Conservation (phyloP, 805 yeast species). For the Barnettozyma populi region DNA sequence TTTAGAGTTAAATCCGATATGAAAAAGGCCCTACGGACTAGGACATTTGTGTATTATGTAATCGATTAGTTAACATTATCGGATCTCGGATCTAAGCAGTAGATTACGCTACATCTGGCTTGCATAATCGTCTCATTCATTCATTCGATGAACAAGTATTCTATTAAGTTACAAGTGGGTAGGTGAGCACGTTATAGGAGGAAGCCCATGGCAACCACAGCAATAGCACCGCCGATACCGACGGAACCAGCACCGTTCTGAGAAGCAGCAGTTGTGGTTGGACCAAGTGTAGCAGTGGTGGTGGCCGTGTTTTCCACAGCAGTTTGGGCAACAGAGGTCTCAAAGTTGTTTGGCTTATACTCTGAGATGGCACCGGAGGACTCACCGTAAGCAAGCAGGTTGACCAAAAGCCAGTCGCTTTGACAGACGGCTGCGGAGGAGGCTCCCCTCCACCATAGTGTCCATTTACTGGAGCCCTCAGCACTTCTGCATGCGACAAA, state of each 20-base stretch:
- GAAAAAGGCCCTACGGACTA: not conserved
- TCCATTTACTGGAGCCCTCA: slow-evolving; percentile 7
- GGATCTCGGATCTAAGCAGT: not conserved
- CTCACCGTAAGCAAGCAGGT: slow-evolving; percentile 11
- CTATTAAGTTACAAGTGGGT: not conserved
- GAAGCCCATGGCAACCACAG: slow-evolving; percentile 10
- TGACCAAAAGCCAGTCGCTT: slow-evolving; percentile 17
- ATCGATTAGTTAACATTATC: not conserved
- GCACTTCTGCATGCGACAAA: slow-evolving; percentile 19
- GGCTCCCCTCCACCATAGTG: slow-evolving; percentile 23
- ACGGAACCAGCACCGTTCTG: not conserved
- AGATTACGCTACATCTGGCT: too few relatives aligned
- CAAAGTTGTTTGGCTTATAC: slow-evolving; percentile 15
- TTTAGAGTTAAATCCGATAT: not conserved
- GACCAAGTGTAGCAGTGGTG: slow-evolving; percentile 13
- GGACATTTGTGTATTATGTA: not conserved
- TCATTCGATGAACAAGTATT: too few relatives aligned
- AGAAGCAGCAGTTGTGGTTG: slow-evolving; percentile 5
- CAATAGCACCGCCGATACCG: slow-evolving; percentile 5
- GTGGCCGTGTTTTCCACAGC: slow-evolving; percentile 19
- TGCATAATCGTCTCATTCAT: too few relatives aligned
- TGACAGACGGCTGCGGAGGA: slow-evolving; percentile 17
- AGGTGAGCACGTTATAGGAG: not conserved
- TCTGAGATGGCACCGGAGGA: slow-evolving; percentile 8
- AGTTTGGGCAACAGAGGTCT: slow-evolving; percentile 17